Conservation (phyloP, 129 eudicot genomes). For the Centella asiatica region DNA sequence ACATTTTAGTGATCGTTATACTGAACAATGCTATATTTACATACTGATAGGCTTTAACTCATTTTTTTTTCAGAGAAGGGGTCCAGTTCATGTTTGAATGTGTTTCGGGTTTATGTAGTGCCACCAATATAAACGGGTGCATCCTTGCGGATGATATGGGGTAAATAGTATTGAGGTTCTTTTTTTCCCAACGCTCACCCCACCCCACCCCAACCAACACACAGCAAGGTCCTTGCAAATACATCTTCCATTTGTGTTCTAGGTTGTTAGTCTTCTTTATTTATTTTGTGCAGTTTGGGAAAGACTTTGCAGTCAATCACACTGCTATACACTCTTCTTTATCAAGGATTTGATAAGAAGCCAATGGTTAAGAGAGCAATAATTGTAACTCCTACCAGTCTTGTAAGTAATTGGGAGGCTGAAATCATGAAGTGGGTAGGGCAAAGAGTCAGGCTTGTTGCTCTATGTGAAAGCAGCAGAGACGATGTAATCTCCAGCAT, state of each 20-base stretch:
- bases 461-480: slow-evolving; percentile 94
- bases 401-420: slow-evolving; percentile 99
- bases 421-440: slow-evolving; percentile 97
- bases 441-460: slow-evolving; percentile 81
- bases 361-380: slow-evolving; percentile 91
- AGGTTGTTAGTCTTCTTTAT: background rate
- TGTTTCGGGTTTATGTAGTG: slow-evolving; percentile 60
- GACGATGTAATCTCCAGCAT: slow-evolving; percentile 83
- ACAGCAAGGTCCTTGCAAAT: slow-evolving; percentile 8
- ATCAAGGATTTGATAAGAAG: slow-evolving; percentile 91
- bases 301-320: slow-evolving; percentile 98
- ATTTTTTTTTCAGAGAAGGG: slow-evolving; percentile 72
- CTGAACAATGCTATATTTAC: background rate
- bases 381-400: slow-evolving; percentile 96
- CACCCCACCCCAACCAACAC: too few species aligned
- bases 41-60: slow-evolving; percentile 17
- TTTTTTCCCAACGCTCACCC: too few species aligned
- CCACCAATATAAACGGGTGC: slow-evolving; percentile 72
- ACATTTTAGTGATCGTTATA: slow-evolving; percentile 8
- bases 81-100: slow-evolving; percentile 99
- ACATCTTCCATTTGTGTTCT: slow-evolving; percentile 4
- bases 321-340: slow-evolving; percentile 80
- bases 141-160: slow-evolving; percentile 99
- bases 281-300: slow-evolving; percentile 61
- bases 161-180: slow-evolving; percentile 30